phyloP scores from a whole-genome alignment of 805 yeast species.

The Ogataea pini region DNA sequence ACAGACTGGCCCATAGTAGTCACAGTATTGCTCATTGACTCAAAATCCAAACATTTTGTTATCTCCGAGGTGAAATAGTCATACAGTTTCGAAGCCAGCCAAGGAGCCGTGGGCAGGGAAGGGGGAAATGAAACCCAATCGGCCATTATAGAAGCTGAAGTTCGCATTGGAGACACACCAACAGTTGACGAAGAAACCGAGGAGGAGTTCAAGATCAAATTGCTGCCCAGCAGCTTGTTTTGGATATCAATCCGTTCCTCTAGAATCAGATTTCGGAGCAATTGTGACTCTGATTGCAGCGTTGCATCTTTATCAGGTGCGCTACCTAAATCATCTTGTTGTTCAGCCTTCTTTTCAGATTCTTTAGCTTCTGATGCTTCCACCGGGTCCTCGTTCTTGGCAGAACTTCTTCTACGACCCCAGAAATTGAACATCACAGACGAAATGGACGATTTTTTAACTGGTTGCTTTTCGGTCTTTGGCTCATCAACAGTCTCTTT shows the following conservation, averaged over 20 bases:
- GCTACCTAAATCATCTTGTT: neutral
- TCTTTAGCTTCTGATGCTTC: neutral
- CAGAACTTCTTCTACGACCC: slow-evolving; percentile 9
- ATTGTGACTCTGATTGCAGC: slow-evolving; percentile 7
- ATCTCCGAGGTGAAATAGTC: slow-evolving; percentile 17
- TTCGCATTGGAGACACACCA: slow-evolving; percentile 9
- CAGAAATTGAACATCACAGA: slow-evolving; percentile 17
- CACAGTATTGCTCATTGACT: slow-evolving; percentile 11
- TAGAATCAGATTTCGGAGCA: slow-evolving; percentile 10
- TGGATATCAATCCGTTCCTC: slow-evolving; percentile 20
- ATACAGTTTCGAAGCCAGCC: slow-evolving; percentile 12
- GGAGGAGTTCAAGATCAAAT: slow-evolving; percentile 9
- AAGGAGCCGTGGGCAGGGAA: slow-evolving; percentile 7
- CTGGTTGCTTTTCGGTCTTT: neutral
- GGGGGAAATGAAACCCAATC: slow-evolving; percentile 7
- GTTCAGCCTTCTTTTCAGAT: neutral
- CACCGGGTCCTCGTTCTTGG: neutral
- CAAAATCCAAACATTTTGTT: slow-evolving; percentile 11
- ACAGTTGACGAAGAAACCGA: slow-evolving; percentile 14
- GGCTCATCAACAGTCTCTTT: neutral
- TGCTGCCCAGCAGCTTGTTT: slow-evolving; percentile 11
- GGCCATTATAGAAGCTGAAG: neutral
- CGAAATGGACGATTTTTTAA: slow-evolving; percentile 2
- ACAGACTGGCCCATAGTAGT: slow-evolving; percentile 14
- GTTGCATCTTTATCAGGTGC: neutral